Conservation (phyloP, 2,329 filamentous ascomycete genomes). For the Xylaria digitata region DNA sequence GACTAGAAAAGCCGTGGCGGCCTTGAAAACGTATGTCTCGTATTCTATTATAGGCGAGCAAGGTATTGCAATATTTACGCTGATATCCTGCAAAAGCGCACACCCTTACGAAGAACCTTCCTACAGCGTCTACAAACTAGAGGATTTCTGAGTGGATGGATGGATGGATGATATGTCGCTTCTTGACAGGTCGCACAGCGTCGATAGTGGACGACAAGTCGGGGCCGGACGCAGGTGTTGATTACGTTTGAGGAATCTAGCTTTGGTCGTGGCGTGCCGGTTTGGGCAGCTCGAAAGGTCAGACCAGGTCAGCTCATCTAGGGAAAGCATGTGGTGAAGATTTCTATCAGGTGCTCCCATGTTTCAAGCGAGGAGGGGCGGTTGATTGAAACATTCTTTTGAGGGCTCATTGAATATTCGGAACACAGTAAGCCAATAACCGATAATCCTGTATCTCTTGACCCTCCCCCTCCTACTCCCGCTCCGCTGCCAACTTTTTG, state of each 20-base stretch:
- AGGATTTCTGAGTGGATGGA: conserved; percentile 53
- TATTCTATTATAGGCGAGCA: conserved; percentile 4
- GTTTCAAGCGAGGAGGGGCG: conserved; percentile 26
- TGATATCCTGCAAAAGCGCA: conserved; percentile 47
- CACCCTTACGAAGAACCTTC: conserved; percentile 66
- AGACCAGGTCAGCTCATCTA: conserved; percentile 24
- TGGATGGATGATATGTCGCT: conserved; percentile 21
- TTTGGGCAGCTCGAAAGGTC: conserved; percentile 17
- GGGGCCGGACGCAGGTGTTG: conserved; percentile 12
- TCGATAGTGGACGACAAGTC: conserved; percentile 11
- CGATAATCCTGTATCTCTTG: neutral
- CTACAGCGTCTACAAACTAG: conserved; percentile 61
- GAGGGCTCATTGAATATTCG: conserved; percentile 10
- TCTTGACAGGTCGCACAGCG: conserved; percentile 19
- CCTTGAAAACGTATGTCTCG: conserved; percentile 69
- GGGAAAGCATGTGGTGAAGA: conserved; percentile 9
- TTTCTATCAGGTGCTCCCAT: conserved; percentile 20
- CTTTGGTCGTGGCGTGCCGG: conserved; percentile 27
- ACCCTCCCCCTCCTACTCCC: neutral
- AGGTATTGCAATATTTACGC: conserved; percentile 13
- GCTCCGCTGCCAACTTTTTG: neutral
- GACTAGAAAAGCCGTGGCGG: conserved; percentile 67
- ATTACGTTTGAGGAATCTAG: conserved; percentile 4
- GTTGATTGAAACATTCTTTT: conserved; percentile 15
- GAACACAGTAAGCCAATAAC: conserved; percentile 30